Evolutionary conservation across 257 asterid genomes (phyloP).

Genomic region (Ligustrum vulgare): DNA sequence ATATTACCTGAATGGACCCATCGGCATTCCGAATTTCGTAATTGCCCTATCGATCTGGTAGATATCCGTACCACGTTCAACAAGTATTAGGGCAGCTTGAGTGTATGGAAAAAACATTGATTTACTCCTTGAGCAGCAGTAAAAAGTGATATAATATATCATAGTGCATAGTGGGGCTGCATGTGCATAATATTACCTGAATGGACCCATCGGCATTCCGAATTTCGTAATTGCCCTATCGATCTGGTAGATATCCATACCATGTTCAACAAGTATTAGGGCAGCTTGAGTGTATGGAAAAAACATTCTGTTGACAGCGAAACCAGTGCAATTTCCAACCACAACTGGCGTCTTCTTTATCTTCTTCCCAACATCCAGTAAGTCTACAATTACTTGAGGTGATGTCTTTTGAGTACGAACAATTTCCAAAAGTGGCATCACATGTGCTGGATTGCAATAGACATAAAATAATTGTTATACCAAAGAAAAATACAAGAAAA

Average conservation of each 20-base stretch:
- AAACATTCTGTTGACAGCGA: constrained; percentile 93
- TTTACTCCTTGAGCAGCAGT: neutral
- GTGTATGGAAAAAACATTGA: constrained; percentile 85
- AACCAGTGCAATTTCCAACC: constrained; percentile 95
- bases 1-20: constrained; percentile 92
- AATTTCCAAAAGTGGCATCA: constrained; percentile 94
- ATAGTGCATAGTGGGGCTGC: no score
- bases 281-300: constrained; percentile 95
- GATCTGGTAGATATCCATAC: constrained; percentile 74
- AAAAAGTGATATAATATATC: neutral
- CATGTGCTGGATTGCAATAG: constrained; percentile 88
- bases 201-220: constrained; percentile 98
- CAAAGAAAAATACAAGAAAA: neutral
- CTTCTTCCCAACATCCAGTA: constrained; percentile 82
- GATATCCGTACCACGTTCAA: constrained; percentile 81
- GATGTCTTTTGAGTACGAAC: constrained; percentile 86
- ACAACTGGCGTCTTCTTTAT: constrained; percentile 93
- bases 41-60: constrained; percentile 73
- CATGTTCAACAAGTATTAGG: constrained; percentile 78
- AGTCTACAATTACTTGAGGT: constrained; percentile 80
- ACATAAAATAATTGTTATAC: constrained; percentile 2
- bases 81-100: constrained; percentile 81
- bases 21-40: constrained; percentile 91
- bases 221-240: constrained; percentile 74
- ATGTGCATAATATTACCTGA: constrained; percentile 50